Evolutionary conservation across 2,329 filamentous ascomycete genomes (phyloP).

Genomic region (Claviceps sp.): DNA sequence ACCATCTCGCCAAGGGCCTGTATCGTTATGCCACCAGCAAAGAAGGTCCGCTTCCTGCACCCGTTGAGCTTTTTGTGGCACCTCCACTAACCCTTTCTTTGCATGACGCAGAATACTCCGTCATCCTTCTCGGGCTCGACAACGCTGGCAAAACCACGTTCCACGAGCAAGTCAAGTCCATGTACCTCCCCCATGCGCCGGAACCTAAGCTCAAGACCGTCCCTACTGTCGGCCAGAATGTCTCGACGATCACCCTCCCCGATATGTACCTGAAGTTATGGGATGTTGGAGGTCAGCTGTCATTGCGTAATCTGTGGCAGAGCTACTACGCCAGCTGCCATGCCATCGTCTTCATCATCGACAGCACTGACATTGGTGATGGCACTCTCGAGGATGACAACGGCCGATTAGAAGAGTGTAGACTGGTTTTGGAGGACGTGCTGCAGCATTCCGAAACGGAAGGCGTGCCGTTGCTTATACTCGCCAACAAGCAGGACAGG

Average conservation of each 20-base stretch:
- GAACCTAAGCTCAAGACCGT: conserved; percentile 71
- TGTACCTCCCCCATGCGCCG: conserved; percentile 54
- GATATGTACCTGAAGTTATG: conserved; percentile 98
- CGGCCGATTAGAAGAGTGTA: conserved; percentile 72
- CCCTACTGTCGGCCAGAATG: conserved; percentile 93
- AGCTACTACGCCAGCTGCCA: conserved; percentile 90
- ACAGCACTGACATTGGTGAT: conserved; percentile 86
- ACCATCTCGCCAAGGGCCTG: conserved; percentile 87
- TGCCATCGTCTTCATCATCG: conserved; percentile 95
- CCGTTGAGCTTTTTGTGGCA: background rate
- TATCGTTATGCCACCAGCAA: conserved; percentile 95
- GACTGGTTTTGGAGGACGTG: conserved; percentile 78
- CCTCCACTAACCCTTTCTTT: background rate
- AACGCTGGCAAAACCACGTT: conserved; percentile 98
- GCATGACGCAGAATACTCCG: conserved; percentile 65
- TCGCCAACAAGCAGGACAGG: conserved; percentile 95
- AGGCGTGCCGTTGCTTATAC: conserved; percentile 78
- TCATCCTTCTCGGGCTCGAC: conserved; percentile 91
- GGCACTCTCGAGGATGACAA: conserved; percentile 46
- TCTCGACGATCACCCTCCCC: conserved; percentile 76
- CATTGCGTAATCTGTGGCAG: conserved; percentile 82
- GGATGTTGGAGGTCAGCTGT: conserved; percentile 92
- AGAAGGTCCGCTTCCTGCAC: conserved; percentile 50
- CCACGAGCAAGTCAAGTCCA: conserved; percentile 86
- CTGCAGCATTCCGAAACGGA: conserved; percentile 77